Base-by-base conservation (phyloP, 352 stramenopile species). In the Globisporangium paroecandrum region DNA sequence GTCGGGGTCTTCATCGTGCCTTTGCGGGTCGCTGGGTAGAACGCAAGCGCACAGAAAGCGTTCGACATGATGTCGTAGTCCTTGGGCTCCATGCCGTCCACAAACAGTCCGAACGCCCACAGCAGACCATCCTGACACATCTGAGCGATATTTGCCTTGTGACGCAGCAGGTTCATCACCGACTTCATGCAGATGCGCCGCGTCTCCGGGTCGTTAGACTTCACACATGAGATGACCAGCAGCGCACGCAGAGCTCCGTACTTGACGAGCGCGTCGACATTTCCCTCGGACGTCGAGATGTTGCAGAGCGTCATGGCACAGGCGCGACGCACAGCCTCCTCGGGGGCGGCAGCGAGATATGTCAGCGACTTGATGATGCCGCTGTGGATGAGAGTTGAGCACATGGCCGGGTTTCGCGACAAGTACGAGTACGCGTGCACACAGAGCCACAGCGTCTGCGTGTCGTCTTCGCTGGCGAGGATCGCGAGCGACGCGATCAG, bases 251-350 rank as follows among this genome's bases (percentile, higher is more conserved):
- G 71, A 4, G 89, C 93, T 1, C 94, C 93, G 34, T 84, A 84
- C 54, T 96, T 89, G 4, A 92, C 88, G 56, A 99, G 84, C 8
- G 87, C 80, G 20, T 95, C 85, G 64, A 97, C 93, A 71, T 97
- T 97, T 25, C 87, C 83, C 51, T 95, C 88, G 36, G 82, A 80
- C 0, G 97, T 76, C 18, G 95, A 94, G 65, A 99, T 79, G 67
- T 99, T 98, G 70, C 89, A 97, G 3, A 99, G 73, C 10, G 93
- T 96, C 59, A 96, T 92, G 25, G 92, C 93, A 62, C 85, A 93
- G 10, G 80, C 77, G 53, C 85, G 85, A 15, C 85, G 85, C 24
- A 93, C 82, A 1, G 75, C 78, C 58, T 90, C 85, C 63, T 93
- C 85, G 0, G 85, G 85, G n/a, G 85, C 85, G 0, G 82, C 83